phyloP scores from a whole-genome alignment of 2,329 filamentous ascomycete species.

The Phoma sp. region DNA sequence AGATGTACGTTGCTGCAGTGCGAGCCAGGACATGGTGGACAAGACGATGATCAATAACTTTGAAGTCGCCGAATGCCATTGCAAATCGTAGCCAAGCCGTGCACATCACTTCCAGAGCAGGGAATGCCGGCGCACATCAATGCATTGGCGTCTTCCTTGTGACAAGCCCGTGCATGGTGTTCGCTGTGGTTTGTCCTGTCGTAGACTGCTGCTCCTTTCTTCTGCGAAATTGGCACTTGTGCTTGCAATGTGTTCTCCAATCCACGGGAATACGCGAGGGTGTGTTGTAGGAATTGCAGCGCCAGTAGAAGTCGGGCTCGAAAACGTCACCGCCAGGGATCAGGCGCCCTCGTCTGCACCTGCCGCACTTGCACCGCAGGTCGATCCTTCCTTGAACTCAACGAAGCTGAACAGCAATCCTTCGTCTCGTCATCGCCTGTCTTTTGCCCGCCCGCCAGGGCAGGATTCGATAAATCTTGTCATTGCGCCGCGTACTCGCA shows the following conservation, averaged over 20 bases:
- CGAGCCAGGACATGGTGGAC: not conserved
- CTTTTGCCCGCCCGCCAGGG: constrained; percentile 12
- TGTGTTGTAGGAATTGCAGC: not conserved
- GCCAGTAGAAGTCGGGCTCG: not conserved
- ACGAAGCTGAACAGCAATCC: constrained; percentile 17
- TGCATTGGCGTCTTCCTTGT: constrained; percentile 16
- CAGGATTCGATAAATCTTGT: constrained; percentile 9
- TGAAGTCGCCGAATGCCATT: constrained; percentile 23
- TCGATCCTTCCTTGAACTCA: constrained; percentile 19
- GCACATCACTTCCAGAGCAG: constrained; percentile 24
- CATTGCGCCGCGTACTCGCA: constrained; percentile 3
- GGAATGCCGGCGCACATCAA: constrained; percentile 21
- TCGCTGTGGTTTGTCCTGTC: not conserved
- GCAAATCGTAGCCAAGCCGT: constrained; percentile 17
- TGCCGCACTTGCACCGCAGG: constrained; percentile 11
- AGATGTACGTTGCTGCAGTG: not conserved
- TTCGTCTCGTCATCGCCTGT: constrained; percentile 16
- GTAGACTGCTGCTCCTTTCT: not conserved
- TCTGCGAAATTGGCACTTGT: not conserved
- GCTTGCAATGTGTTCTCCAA: not conserved
- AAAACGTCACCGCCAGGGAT: constrained; percentile 20
- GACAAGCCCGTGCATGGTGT: not conserved
- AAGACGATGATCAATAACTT: constrained; percentile 8
- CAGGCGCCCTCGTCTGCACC: constrained; percentile 9
- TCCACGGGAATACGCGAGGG: too few relatives aligned